Evolutionary conservation across 768 basidiomycete genomes (phyloP), one percentile per base, ranked within the genome.

Genomic region (Suillus bovinus): DNA sequence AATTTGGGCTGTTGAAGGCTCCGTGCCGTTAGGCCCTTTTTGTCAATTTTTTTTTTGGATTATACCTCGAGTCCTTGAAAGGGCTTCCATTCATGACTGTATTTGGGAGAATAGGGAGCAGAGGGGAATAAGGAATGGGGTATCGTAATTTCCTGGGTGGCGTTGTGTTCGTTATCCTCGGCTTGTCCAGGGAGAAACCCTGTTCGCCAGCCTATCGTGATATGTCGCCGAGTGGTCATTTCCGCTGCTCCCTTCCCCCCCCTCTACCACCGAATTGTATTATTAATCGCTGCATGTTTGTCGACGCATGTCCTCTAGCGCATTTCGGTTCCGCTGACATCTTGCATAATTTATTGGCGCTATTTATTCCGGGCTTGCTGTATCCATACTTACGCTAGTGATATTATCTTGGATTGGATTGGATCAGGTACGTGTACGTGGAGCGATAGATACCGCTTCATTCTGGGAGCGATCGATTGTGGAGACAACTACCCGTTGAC

Each of bases 101-200:
- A 52, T 52, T 50, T 52, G 29, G 50, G 29, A 31, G 2, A 31
- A 3, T 17, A 2, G 49, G 27, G 3, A 24, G 46, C 7, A 16
- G 24, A 27, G 8, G 49, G 49, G 27, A 16, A 52, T 31, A 52
- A n/a, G 20, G 11, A 20, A 13, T 52, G 27, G 24, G 50, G 50
- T 52, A 52, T 52, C 50, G 20, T 52, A 10, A 52, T 33, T 52
- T 52, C 50, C 31, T 31, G 50, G 50, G 50, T 52, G 29, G 31
- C 31, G 49, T 33, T 52, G 14, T 24, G 14, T 27, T 24, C 44
- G 24, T 50, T 50, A 27, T 52, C 50, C 50, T 52, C 50, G 50
- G 50, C 31, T n/a, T 52, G 50, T 5, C 4, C 27, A 49, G 47
- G 22, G 10, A 46, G 20, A 20, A 29, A 20, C 27, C 29, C 31